Evolutionary conservation across 352 stramenopile genomes (phyloP), one percentile per base, ranked within the genome.

Genomic region (Globisporangium irregulare): DNA sequence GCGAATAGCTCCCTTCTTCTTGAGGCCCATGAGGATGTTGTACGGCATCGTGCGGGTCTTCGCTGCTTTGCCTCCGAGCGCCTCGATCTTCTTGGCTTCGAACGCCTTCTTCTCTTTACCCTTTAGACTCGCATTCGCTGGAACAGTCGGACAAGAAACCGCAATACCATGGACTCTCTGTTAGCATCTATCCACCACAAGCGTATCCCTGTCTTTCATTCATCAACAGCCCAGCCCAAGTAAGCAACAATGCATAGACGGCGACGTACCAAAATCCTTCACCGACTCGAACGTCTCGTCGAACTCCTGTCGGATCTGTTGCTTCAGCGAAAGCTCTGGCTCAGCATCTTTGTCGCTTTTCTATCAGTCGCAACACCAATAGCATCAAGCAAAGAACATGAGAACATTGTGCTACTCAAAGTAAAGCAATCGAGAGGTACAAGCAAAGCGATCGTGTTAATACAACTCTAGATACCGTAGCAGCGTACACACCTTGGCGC

Each of bases 221-320:
- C 18, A 0, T 7, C 36, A 15, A 24, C 14, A 24, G 15, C 29
- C 27, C 27, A 22, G 71, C 12, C 14, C 14, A 50, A 48, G 46
- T 2, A 24, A 32, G 22, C 25, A 38, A 36, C 2, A 62, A 57
- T 50, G 15, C 15, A 0, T n/a, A 68, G 74, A 41, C 36, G 1
- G 22, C 50, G 27, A 60, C 61, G 62, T 34, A 93, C 84, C 76
- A 51, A 94, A 94, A n/a, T 81, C 77, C 34, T 90, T 77, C 29
- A 94, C 85, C 9, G 79, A 90, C 43, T 86, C 77, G 14, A 93
- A 86, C 2, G 84, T 79, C 41, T 93, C 82, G 57, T 89, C 78
- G 46, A 94, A 91, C 60, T 94, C 83, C 64, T 94, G 81, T 55
- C 80, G 79, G 55, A 94, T 90, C 59, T 92, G 78, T 71, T 94